Evolutionary conservation across 129 eudicot species (phyloP).

Genomic region (Glebionis coronaria): DNA sequence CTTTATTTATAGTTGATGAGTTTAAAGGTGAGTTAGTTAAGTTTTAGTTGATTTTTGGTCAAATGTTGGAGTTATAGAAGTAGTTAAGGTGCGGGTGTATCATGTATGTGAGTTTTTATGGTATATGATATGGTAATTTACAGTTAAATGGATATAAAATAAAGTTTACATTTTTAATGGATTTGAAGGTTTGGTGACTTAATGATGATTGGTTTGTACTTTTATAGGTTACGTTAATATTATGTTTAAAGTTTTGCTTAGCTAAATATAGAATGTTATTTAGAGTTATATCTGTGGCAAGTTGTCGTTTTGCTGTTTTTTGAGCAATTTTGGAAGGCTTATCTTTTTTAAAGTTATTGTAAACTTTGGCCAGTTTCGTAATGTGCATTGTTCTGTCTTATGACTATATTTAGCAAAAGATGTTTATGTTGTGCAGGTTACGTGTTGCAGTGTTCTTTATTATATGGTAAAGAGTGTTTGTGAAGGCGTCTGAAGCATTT

Average conservation of each 20-base stretch:
- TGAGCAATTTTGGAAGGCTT: slow-evolving; percentile 11
- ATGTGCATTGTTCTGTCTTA: not conserved
- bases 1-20: not conserved
- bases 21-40: slow-evolving; percentile 8
- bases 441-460: slow-evolving; percentile 20
- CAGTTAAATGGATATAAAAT: too few species aligned
- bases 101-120: too few species aligned
- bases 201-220: too few species aligned
- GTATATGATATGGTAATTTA: too few species aligned
- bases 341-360: slow-evolving; percentile 9
- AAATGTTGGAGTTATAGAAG: slow-evolving; percentile 21
- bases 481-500: slow-evolving; percentile 24
- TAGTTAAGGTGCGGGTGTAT: slow-evolving; percentile 22
- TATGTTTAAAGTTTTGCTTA: not conserved
- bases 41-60: slow-evolving; percentile 1
- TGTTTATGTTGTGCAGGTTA: not conserved
- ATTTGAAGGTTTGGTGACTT: too few species aligned
- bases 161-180: too few species aligned
- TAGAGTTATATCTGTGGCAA: slow-evolving; percentile 9
- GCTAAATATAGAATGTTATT: not conserved
- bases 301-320: slow-evolving; percentile 10
- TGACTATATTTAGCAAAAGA: not conserved
- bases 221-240: not conserved
- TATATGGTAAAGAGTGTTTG: slow-evolving; percentile 8
- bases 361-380: not conserved